Conservation (phyloP, 129 eudicot species). For the Chrysanthemum seticuspe region DNA sequence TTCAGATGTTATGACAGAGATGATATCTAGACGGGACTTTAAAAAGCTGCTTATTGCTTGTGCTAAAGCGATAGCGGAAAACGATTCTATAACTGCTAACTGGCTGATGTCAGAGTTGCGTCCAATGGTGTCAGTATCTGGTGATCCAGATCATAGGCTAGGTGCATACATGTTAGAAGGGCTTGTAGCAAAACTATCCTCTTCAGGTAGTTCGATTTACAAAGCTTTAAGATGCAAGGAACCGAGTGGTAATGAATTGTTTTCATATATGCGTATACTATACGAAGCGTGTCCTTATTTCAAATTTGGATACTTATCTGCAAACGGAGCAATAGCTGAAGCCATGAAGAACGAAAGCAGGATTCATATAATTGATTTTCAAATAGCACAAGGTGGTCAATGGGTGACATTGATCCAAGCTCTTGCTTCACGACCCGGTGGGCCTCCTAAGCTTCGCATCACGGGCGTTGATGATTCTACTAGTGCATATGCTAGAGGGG, state of each 20-base stretch:
- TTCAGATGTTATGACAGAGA: conserved; percentile 25
- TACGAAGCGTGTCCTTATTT: conserved; percentile 58
- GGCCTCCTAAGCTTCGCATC: conserved; percentile 54
- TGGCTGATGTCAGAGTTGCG: conserved; percentile 53
- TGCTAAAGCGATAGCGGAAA: conserved; percentile 52
- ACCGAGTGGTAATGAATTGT: conserved; percentile 43
- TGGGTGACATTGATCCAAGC: conserved; percentile 61
- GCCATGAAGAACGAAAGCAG: conserved; percentile 54
- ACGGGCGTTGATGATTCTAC: conserved; percentile 47
- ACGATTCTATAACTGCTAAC: conserved; percentile 46
- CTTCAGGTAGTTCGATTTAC: conserved; percentile 54
- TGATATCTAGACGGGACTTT: conserved; percentile 39
- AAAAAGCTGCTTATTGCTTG: conserved; percentile 47
- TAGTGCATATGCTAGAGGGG: conserved; percentile 44
- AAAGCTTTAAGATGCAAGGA: conserved; percentile 46
- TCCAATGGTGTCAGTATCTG: conserved; percentile 55
- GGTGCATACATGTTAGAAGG: conserved; percentile 73
- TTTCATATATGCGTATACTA: conserved; percentile 45
- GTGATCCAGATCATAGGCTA: conserved; percentile 48
- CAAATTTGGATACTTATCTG: conserved; percentile 62
- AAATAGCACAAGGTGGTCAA: conserved; percentile 52
- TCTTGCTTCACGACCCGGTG: conserved; percentile 59
- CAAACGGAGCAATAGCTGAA: conserved; percentile 65
- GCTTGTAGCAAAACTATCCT: conserved; percentile 49
- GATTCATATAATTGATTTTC: conserved; percentile 63